A percentile compares a stretch with the other conserved stretches of the same genome.
Conservation (phyloP, 495 filamentous ascomycete species). For the Penicillium lividum region DNA sequence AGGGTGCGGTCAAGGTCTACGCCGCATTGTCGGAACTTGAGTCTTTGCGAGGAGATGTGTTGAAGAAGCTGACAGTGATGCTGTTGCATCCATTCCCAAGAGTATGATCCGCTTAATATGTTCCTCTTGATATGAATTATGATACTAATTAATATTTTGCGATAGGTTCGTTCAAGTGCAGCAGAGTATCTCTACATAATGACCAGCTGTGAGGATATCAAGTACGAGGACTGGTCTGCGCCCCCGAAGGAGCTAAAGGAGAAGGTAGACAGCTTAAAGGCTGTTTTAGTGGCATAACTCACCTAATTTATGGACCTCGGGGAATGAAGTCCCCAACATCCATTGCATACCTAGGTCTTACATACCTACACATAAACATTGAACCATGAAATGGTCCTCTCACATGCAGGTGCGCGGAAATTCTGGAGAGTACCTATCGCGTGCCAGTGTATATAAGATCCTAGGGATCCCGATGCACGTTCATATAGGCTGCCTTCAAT, state of each 20-base stretch:
- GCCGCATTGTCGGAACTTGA: conserved; percentile 56
- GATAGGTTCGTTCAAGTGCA: conserved; percentile 37
- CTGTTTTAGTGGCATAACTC: conserved; percentile 5
- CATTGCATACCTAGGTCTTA: too few relatives aligned
- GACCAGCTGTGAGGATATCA: conserved; percentile 34
- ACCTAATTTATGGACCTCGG: too few relatives aligned
- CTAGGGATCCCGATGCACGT: too few relatives aligned
- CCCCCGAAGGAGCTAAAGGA: conserved; percentile 41
- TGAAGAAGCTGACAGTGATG: conserved; percentile 59
- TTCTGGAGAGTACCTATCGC: too few relatives aligned
- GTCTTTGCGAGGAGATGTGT: conserved; percentile 41
- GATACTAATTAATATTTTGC: conserved; percentile 2
- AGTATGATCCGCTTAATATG: conserved; percentile 35
- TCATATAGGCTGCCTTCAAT: too few relatives aligned
- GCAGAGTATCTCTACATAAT: conserved; percentile 44
- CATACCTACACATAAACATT: too few relatives aligned
- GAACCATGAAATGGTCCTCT: too few relatives aligned
- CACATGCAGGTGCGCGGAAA: too few relatives aligned
- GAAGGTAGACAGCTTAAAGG: conserved; percentile 35
- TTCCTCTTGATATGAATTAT: neutral
- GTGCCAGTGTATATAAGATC: too few relatives aligned
- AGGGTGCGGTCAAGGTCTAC: conserved; percentile 77
- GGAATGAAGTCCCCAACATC: too few relatives aligned
- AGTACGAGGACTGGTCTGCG: conserved; percentile 44
- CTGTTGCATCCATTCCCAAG: conserved; percentile 66